Conservation (phyloP, 306 rosid genomes). For the Potentilla sterilis region DNA sequence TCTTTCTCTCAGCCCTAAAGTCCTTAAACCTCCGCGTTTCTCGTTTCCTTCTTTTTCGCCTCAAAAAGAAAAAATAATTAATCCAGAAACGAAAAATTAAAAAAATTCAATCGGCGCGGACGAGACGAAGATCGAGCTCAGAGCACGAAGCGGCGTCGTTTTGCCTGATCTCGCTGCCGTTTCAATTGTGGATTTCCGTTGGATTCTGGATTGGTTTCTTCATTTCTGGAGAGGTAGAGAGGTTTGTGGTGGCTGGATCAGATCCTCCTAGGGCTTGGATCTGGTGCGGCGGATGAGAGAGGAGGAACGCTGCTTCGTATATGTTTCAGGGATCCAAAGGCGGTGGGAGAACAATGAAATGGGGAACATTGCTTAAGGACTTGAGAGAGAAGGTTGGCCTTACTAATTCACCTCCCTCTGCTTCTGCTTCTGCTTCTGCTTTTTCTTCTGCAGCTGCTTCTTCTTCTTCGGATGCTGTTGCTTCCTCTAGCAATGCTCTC, state of each 20-base stretch:
- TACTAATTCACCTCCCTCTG: conserved; percentile 45
- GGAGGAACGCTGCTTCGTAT: conserved; percentile 26
- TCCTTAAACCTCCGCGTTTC: conserved; percentile 30
- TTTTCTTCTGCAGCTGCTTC: conserved; percentile 21
- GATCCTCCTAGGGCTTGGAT: conserved; percentile 56
- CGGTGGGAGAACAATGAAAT: conserved; percentile 74
- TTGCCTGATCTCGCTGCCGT: conserved; percentile 49
- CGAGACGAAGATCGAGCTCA: conserved; percentile 25
- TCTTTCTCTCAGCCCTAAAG: conserved; percentile 31
- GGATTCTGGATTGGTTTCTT: not conserved
- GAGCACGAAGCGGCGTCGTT: conserved; percentile 18
- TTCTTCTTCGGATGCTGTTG: conserved; percentile 27
- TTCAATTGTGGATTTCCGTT: conserved; percentile 1
- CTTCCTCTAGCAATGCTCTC: conserved; percentile 49
- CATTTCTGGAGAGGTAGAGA: not conserved
- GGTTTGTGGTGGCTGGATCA: conserved; percentile 23
- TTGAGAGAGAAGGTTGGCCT: conserved; percentile 98
- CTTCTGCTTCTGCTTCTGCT: conserved; percentile 41
- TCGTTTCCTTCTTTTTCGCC: conserved; percentile 48
- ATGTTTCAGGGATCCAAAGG: conserved; percentile 58
- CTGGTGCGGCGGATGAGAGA: conserved; percentile 77
- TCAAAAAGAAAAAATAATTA: not conserved
- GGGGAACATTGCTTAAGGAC: conserved; percentile 97
- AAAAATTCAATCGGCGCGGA: not conserved
- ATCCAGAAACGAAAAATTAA: not conserved